Conservation (phyloP, 2,329 filamentous ascomycete genomes). For the Metarhizium guizhouense region DNA sequence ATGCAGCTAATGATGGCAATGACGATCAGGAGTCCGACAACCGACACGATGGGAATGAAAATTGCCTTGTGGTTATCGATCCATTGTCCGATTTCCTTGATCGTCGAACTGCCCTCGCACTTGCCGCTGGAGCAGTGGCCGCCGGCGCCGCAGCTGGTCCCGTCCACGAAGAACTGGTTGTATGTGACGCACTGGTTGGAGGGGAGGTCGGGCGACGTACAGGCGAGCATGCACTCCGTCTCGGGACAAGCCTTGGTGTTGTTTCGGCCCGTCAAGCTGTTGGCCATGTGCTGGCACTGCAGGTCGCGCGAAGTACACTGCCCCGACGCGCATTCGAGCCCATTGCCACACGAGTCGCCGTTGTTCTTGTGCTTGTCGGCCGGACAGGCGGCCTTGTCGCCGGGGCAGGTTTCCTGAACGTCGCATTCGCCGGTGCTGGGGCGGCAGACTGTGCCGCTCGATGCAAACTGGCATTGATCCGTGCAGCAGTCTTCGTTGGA, state of each 20-base stretch:
- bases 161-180: conserved; percentile 89
- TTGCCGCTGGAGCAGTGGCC: conserved; percentile 71
- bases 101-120: conserved; percentile 63
- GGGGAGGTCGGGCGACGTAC: conserved; percentile 61
- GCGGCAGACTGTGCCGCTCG: conserved; percentile 67
- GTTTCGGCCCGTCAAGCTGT: conserved; percentile 61
- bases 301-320: conserved; percentile 89
- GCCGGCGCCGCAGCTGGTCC: conserved; percentile 73
- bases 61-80: conserved; percentile 68
- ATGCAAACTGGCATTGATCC: conserved; percentile 54
- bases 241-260: conserved; percentile 68
- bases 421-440: conserved; percentile 74
- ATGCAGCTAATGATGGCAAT: conserved; percentile 62
- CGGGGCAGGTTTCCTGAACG: conserved; percentile 73
- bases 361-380: conserved; percentile 60
- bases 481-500: conserved; percentile 77
- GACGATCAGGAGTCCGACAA: conserved; percentile 64
- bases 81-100: conserved; percentile 66
- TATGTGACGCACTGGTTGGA: conserved; percentile 60
- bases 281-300: conserved; percentile 82
- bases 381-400: conserved; percentile 65
- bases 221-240: conserved; percentile 64
- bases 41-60: conserved; percentile 69
- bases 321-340: conserved; percentile 75
- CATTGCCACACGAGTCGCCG: conserved; percentile 60